phyloP scores from a whole-genome alignment of 495 filamentous ascomycete species.

The Bombardia bombarda region DNA sequence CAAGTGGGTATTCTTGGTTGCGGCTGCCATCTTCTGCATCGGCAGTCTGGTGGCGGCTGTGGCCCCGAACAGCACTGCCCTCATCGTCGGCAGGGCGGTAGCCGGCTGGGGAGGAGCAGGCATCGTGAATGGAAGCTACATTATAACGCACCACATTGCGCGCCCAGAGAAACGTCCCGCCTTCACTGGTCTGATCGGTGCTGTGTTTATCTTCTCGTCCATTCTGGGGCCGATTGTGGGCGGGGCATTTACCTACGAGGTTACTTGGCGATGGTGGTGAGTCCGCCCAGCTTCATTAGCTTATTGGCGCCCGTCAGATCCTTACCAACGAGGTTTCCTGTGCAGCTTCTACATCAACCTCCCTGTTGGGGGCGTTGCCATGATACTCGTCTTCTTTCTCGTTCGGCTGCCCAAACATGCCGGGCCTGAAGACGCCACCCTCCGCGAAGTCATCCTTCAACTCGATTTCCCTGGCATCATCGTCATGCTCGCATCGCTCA shows the following conservation, averaged over 20 bases:
- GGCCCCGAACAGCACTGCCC: conserved; percentile 40
- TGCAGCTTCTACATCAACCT: conserved; percentile 59
- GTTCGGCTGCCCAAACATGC: conserved; percentile 34
- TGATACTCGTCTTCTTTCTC: conserved; percentile 40
- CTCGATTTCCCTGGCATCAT: conserved; percentile 22
- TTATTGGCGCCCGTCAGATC: too few relatives aligned
- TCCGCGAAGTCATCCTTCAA: conserved; percentile 30
- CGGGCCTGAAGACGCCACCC: conserved; percentile 16
- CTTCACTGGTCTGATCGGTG: conserved; percentile 30
- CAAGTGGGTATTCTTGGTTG: conserved; percentile 36
- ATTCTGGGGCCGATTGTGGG: conserved; percentile 47
- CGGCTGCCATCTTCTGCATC: conserved; percentile 35
- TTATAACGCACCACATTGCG: conserved; percentile 36
- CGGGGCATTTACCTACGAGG: conserved; percentile 53
- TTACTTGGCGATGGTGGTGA: conserved; percentile 66
- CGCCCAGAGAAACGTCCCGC: conserved; percentile 31
- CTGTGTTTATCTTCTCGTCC: conserved; percentile 21
- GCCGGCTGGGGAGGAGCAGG: conserved; percentile 39
- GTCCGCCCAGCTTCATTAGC: too few relatives aligned
- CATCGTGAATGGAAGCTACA: conserved; percentile 38
- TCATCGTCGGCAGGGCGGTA: conserved; percentile 46
- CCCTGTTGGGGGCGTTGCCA: conserved; percentile 43
- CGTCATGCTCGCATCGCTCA: conserved; percentile 35
- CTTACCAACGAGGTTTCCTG: too few relatives aligned
- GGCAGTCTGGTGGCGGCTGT: conserved; percentile 45